Evolutionary conservation across 257 asterid genomes (phyloP).

Genomic region (Rhazya stricta): DNA sequence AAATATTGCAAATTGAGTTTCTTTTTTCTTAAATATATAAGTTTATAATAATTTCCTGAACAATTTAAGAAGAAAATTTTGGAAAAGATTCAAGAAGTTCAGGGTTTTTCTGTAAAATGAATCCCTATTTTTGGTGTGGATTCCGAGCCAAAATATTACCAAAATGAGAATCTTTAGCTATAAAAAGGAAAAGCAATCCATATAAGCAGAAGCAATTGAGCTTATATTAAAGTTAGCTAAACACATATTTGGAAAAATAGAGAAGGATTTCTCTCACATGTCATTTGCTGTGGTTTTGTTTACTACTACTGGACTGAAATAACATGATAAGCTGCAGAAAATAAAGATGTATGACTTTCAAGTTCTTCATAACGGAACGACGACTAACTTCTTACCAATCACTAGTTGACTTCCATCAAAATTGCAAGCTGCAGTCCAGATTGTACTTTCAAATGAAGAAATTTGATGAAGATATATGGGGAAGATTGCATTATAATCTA

Average conservation of each 20-base stretch:
- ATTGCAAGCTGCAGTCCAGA: constrained; percentile 78
- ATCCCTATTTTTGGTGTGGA: background rate
- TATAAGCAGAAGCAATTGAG: background rate
- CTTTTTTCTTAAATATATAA: no score
- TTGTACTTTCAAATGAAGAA: constrained; percentile 50
- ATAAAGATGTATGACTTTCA: background rate
- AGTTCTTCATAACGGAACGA: constrained; percentile 14
- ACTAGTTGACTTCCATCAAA: constrained; percentile 50
- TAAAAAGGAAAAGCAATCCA: background rate
- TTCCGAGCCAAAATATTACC: background rate
- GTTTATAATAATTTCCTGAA: background rate
- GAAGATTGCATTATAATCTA: constrained; percentile 17
- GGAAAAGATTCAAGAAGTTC: background rate
- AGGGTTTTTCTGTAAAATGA: background rate
- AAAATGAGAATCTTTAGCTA: background rate
- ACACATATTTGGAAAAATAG: background rate
- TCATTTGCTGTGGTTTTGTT: background rate
- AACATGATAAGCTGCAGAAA: background rate
- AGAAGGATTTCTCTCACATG: background rate
- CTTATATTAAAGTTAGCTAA: background rate
- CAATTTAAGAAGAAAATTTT: background rate
- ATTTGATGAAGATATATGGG: constrained; percentile 32
- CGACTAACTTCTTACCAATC: constrained; percentile 52
- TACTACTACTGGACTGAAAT: background rate
- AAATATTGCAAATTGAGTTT: background rate